phyloP scores from a whole-genome alignment of 805 yeast genomes.

The Wickerhamiella occidentalis region DNA sequence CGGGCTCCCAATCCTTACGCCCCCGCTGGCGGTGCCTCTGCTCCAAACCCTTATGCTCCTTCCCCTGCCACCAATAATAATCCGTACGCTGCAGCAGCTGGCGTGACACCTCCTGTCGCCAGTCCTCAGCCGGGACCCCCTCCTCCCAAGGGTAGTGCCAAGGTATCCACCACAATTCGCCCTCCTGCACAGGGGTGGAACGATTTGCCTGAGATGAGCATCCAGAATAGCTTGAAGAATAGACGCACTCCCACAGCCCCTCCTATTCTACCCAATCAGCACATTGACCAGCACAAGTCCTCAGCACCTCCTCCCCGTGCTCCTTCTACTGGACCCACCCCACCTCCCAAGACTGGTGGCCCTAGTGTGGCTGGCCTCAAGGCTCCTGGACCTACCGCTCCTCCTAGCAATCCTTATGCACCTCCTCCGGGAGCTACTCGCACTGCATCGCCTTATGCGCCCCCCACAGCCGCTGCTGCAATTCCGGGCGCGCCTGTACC shows the following conservation, averaged over 20 bases:
- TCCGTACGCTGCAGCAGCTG: conserved; percentile 5
- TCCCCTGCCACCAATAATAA: not conserved
- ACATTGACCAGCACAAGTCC: conserved; percentile 9
- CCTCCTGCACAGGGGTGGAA: conserved; percentile 21
- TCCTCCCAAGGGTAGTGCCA: conserved; percentile 3
- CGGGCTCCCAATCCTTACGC: conserved; percentile 19
- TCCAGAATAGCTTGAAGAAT: conserved; percentile 2
- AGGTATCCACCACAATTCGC: conserved; percentile 9
- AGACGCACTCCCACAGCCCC: conserved; percentile 21
- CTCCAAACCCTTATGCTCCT: not conserved
- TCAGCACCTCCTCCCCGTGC: conserved; percentile 14
- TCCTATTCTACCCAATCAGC: conserved; percentile 6
- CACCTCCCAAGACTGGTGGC: conserved; percentile 11
- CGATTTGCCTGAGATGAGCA: conserved; percentile 20
- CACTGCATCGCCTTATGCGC: conserved; percentile 20
- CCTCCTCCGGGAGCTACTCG: conserved; percentile 22
- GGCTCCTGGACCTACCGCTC: conserved; percentile 23
- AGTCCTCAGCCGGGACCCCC: conserved; percentile 24
- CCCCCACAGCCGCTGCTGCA: conserved; percentile 18
- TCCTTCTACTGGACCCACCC: conserved; percentile 8
- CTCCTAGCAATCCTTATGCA: conserved; percentile 33
- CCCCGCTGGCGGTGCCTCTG: not conserved
- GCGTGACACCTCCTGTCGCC: conserved; percentile 14
- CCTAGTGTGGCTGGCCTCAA: conserved; percentile 10
- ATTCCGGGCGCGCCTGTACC: conserved; percentile 11